Evolutionary conservation across 805 yeast genomes (phyloP).

Genomic region (Metschnikowia amazonensis): DNA sequence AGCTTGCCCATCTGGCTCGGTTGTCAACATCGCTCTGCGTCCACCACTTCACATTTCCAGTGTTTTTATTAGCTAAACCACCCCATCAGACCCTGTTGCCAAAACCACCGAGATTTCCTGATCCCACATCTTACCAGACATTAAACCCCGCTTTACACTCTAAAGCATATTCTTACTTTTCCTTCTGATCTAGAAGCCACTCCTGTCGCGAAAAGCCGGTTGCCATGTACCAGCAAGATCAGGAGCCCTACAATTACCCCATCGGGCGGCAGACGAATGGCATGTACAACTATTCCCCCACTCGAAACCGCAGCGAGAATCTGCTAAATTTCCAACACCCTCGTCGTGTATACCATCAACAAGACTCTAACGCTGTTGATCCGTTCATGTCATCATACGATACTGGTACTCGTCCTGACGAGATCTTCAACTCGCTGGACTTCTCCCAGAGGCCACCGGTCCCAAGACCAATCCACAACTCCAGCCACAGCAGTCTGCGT

Average conservation of each 20-base stretch:
- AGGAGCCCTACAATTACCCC: constrained; percentile 6
- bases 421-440: constrained; percentile 13
- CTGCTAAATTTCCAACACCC: constrained; percentile 19
- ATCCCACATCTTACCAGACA: background rate
- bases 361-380: constrained; percentile 7
- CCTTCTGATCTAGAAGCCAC: background rate
- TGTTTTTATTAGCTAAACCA: background rate
- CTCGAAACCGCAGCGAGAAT: constrained; percentile 10
- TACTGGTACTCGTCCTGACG: constrained; percentile 13
- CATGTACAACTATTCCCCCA: constrained; percentile 13
- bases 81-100: background rate
- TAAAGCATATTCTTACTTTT: background rate
- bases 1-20: background rate
- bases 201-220: background rate
- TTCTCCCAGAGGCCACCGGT: constrained; percentile 8
- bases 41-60: background rate
- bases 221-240: constrained; percentile 3
- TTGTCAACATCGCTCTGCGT: background rate
- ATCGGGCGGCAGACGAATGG: constrained; percentile 13
- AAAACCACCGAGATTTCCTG: background rate
- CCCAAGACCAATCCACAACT: constrained; percentile 10
- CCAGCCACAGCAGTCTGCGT: background rate
- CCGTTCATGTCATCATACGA: constrained; percentile 16
- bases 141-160: too few relatives aligned
- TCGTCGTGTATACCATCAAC: constrained; percentile 7